These are phyloP conservation scores for Evansstolkia leycettana DNA, from an alignment of 495 filamentous ascomycete species.

Conservation along the genomic window DNA sequence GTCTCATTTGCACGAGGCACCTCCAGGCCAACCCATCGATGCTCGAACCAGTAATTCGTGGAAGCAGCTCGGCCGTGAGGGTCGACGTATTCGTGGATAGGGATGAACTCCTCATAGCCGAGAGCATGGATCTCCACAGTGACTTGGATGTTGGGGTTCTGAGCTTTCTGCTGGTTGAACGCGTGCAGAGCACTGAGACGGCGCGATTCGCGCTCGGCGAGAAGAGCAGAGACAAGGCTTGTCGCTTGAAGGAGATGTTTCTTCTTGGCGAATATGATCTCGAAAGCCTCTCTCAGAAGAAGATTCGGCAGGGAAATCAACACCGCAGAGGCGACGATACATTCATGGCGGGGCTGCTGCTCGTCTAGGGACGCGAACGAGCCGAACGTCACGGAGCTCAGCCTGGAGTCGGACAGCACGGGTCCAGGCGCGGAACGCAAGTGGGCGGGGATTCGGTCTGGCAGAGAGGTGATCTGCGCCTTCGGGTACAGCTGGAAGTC, in stretches of 20 bases:
- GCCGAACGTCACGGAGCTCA: conserved; percentile 13
- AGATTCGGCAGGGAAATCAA: conserved; percentile 14
- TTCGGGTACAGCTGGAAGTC: conserved; percentile 11
- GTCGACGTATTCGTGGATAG: not conserved
- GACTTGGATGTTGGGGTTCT: not conserved
- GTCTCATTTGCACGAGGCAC: no score
- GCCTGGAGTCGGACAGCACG: conserved; percentile 3
- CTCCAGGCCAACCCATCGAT: conserved; percentile 3
- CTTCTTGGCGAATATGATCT: conserved; percentile 5
- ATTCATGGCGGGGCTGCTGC: conserved; percentile 5
- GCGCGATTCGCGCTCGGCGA: conserved; percentile 17
- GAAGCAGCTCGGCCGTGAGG: not conserved
- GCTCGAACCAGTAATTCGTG: not conserved
- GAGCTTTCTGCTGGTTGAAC: not conserved
- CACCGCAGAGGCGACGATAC: conserved; percentile 12
- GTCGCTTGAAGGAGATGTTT: conserved; percentile 3
- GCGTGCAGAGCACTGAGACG: conserved; percentile 13
- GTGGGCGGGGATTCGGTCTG: conserved; percentile 21
- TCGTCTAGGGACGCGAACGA: conserved; percentile 4
- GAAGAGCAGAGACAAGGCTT: conserved; percentile 8
- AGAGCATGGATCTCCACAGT: conserved; percentile 2
- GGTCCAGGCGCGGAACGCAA: conserved; percentile 6
- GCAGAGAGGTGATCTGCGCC: conserved; percentile 9
- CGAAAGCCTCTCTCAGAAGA: conserved; percentile 7
- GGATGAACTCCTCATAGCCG: conserved; percentile 8